These are phyloP conservation scores for Tolypocladium endophyticum DNA, from an alignment of 2,329 filamentous ascomycete genomes.

Conservation along the genomic window DNA sequence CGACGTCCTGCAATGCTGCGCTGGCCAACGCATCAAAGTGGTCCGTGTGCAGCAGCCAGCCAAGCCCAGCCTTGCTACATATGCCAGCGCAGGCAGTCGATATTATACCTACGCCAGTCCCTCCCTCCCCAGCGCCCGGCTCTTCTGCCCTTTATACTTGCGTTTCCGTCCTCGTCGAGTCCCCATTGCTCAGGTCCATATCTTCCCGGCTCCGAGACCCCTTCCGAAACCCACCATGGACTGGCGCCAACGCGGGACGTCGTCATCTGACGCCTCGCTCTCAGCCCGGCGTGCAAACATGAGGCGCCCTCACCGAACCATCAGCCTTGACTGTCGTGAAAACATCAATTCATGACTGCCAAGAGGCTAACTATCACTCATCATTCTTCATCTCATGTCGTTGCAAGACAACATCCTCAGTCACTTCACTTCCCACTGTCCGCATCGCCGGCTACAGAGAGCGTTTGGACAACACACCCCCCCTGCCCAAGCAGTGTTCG, in stretches of 20 bases:
- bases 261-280: background rate
- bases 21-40: conserved; percentile 31
- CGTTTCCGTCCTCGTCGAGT: background rate
- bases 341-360: background rate
- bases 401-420: background rate
- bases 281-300: background rate
- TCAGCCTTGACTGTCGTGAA: background rate
- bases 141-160: background rate
- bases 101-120: background rate
- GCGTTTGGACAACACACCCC: background rate
- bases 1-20: conserved; percentile 28
- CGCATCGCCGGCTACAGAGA: background rate
- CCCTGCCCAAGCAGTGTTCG: background rate
- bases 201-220: background rate
- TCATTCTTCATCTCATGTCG: background rate
- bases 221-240: background rate
- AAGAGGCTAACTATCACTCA: background rate
- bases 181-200: background rate
- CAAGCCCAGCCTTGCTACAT: conserved; percentile 2
- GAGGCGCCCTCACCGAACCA: background rate
- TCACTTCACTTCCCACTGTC: background rate
- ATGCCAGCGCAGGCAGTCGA: conserved; percentile 1
- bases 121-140: background rate
- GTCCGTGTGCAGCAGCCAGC: conserved; percentile 23
- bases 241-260: background rate